Conservation (phyloP, 257 asterid genomes). For the Ophiorrhiza pumila region DNA sequence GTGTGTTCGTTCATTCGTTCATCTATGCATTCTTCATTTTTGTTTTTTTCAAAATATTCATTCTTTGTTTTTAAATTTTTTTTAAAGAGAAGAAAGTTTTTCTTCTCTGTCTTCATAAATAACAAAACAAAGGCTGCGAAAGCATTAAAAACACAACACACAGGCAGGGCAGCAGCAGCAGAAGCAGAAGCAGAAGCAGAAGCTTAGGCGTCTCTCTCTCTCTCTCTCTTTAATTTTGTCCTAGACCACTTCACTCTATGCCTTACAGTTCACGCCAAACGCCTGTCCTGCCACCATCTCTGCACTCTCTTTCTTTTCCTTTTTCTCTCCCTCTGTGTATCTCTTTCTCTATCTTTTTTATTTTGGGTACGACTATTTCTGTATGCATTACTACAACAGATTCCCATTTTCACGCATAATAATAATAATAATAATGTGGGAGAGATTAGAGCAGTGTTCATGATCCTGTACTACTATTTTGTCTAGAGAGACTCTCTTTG, state of each 20-base stretch:
- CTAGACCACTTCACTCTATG: conserved; percentile 32
- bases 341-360: neutral
- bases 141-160: conserved; percentile 24
- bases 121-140: conserved; percentile 21
- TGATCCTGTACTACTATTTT: too few relatives aligned
- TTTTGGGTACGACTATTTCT: neutral
- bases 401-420: too few relatives aligned
- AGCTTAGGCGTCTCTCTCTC: conserved; percentile 28
- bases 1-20: neutral
- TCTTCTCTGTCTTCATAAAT: conserved; percentile 22
- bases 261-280: conserved; percentile 97
- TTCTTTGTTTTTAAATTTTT: neutral
- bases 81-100: neutral
- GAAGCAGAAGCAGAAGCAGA: too few relatives aligned
- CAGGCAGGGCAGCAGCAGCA: too few relatives aligned
- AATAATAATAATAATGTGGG: too few relatives aligned
- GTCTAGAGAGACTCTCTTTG: too few relatives aligned
- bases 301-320: neutral
- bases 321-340: neutral
- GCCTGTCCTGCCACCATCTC: conserved; percentile 45
- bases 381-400: neutral
- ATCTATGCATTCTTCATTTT: neutral
- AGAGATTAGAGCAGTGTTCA: too few relatives aligned
- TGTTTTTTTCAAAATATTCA: neutral
- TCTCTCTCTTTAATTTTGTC: conserved; percentile 24